Base-by-base conservation (phyloP, 345 rosid species). In the Gossypium turneri region DNA sequence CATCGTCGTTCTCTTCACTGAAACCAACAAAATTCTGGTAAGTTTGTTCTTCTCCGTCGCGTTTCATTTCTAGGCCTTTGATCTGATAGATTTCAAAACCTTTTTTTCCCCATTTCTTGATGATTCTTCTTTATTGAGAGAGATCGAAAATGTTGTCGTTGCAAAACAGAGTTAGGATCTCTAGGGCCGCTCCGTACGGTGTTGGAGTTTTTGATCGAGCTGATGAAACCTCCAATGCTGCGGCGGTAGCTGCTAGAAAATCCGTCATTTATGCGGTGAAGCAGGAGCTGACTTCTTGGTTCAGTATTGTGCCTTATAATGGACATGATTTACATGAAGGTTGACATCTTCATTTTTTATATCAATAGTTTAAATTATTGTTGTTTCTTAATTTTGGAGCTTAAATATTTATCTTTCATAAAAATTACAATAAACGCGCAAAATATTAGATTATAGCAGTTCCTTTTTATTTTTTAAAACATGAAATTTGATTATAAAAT, bases 281-380 rank as follows among this genome's bases (percentile, higher is more conserved):
- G 84, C 81, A 78, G 76, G 95, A 90, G 77, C 85, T 86, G 4
- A 79, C 88, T 7, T 78, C 89, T 53, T 81, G 92, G 19, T 81
- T 69, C 67, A 85, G 85, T 60, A 82, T 87, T 74, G 88, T 81
- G 61, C 84, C 86, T 70, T 86, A 81, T 52, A 82, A 82, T 78
- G 87, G 85, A 9, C 81, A 71, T 70, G 81, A 77, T 77, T 74
- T 79, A 29, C 82, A 80, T 41, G 85, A 82, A 76, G 89, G 89
- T 86, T 59, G 13, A 15, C 58, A 27, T 43, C n/a, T 66, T 66
- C 17, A 43, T 12, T 25, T 58, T 10, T 34, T 65, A 38, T 19
- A 38, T 71, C n/a, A 19, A 22, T 58, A 2, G 15, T 59, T 47
- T 43, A 29, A 11, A 20, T 50, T 38, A 43, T 67, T 19, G 11